Percentiles rank a stretch among this genome's conserved stretches.
Evolutionary conservation across 2,329 filamentous ascomycete genomes (phyloP).

Genomic region (Colletotrichum costaricense): DNA sequence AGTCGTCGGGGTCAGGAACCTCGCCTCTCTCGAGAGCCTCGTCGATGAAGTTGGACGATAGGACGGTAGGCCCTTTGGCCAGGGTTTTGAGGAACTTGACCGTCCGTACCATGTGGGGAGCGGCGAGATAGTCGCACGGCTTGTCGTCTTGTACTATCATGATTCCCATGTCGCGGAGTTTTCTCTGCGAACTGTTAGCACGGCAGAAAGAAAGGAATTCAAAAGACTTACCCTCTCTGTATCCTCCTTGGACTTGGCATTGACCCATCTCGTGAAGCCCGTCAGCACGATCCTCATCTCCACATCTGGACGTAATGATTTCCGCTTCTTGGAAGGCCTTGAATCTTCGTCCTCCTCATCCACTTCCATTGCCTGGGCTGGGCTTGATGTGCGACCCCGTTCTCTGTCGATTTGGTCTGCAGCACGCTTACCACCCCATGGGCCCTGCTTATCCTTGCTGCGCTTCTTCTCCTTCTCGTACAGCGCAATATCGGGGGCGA

Average conservation of each 20-base stretch:
- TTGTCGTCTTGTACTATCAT: slow-evolving; percentile 80
- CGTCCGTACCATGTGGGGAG: slow-evolving; percentile 87
- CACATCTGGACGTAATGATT: slow-evolving; percentile 72
- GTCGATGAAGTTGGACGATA: slow-evolving; percentile 84
- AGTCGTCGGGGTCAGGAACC: slow-evolving; percentile 73
- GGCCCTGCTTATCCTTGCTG: slow-evolving; percentile 57
- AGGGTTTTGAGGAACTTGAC: slow-evolving; percentile 93
- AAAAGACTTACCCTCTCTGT: slow-evolving; percentile 76
- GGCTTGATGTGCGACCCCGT: slow-evolving; percentile 34
- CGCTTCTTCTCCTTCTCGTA: slow-evolving; percentile 97
- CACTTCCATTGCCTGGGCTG: slow-evolving; percentile 36
- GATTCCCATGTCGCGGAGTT: slow-evolving; percentile 86
- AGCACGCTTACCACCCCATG: slow-evolving; percentile 73
- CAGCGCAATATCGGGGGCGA: slow-evolving; percentile 86
- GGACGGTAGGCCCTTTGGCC: slow-evolving; percentile 81
- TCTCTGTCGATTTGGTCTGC: slow-evolving; percentile 66
- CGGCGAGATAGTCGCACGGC: slow-evolving; percentile 86
- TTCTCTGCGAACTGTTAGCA: slow-evolving; percentile 66
- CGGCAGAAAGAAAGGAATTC: slow-evolving; percentile 4
- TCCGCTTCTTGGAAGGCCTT: slow-evolving; percentile 70
- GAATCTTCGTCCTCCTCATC: slow-evolving; percentile 58
- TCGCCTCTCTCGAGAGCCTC: slow-evolving; percentile 77
- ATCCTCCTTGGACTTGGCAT: slow-evolving; percentile 78
- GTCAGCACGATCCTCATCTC: slow-evolving; percentile 84
- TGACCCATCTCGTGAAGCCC: slow-evolving; percentile 85